A percentile compares a stretch with the other conserved stretches of the same genome.
Conservation (phyloP, 345 rosid genomes). For the Dipteronia dyeriana region DNA sequence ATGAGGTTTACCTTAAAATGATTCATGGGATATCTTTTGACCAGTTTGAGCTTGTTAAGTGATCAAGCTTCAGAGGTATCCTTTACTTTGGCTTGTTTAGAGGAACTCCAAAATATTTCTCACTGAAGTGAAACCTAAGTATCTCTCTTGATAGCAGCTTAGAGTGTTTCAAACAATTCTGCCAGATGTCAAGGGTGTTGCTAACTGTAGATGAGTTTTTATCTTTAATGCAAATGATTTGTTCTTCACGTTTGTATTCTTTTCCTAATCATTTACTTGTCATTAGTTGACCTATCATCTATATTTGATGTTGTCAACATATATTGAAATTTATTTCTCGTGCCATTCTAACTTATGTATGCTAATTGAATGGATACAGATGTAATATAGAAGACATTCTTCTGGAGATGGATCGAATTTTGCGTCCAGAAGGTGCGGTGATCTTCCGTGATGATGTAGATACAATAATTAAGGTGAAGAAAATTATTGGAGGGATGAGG, state of each 20-base stretch:
- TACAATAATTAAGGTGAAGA: constrained; percentile 74
- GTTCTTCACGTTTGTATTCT: neutral
- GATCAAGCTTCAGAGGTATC: neutral
- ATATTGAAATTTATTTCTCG: neutral
- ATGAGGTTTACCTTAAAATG: neutral
- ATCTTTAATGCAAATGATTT: neutral
- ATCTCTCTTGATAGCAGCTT: neutral
- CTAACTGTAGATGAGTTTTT: neutral
- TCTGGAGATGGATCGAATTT: constrained; percentile 93
- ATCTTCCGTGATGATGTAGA: constrained; percentile 91
- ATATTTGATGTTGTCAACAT: neutral
- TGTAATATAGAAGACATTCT: constrained; percentile 87
- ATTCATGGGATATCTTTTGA: neutral
- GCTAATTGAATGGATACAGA: constrained; percentile 38
- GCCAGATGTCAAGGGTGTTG: neutral
- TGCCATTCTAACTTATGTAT: constrained; percentile 2
- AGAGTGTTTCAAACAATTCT: neutral
- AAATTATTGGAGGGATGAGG: constrained; percentile 78
- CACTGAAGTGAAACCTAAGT: neutral
- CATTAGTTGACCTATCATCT: neutral
- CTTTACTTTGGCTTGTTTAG: neutral
- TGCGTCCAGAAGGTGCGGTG: constrained; percentile 97
- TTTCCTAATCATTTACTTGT: neutral
- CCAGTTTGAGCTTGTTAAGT: neutral
- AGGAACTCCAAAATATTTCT: neutral